Percentiles rank a stretch among this genome's conserved stretches.
Conservation (phyloP, 2,329 filamentous ascomycete genomes). For the Penicillium corylophilum region DNA sequence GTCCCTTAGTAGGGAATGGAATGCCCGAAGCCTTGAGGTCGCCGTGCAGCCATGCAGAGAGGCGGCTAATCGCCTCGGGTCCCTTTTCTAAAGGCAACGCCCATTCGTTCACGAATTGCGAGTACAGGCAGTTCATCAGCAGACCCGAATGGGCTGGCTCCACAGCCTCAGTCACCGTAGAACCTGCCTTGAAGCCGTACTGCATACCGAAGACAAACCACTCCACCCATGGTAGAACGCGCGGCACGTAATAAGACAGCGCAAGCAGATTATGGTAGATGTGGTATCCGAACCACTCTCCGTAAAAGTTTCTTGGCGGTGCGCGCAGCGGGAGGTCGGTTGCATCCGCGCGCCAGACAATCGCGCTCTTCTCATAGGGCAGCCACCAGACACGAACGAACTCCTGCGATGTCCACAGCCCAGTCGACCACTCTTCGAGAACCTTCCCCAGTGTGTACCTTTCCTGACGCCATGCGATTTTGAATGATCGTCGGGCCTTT, state of each 20-base stretch:
- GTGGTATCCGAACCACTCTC: constrained; percentile 76
- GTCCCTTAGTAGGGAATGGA: constrained; percentile 72
- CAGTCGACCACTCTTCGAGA: constrained; percentile 67
- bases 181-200: constrained; percentile 76
- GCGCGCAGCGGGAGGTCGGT: constrained; percentile 61
- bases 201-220: constrained; percentile 98
- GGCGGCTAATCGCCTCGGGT: constrained; percentile 77
- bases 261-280: constrained; percentile 90
- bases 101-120: constrained; percentile 99
- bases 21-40: constrained; percentile 70
- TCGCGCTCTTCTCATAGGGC: constrained; percentile 82
- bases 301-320: constrained; percentile 73
- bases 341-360: constrained; percentile 86
- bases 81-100: constrained; percentile 82
- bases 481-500: constrained; percentile 74
- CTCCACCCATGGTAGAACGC: constrained; percentile 82
- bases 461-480: constrained; percentile 82
- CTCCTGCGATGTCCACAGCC: constrained; percentile 79
- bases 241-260: constrained; percentile 72
- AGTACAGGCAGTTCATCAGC: constrained; percentile 96
- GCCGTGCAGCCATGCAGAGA: constrained; percentile 82
- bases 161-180: constrained; percentile 67
- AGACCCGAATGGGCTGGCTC: constrained; percentile 78
- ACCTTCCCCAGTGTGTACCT: constrained; percentile 69
- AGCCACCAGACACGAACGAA: constrained; percentile 98